Conservation (phyloP, 257 asterid genomes). For the Solanum ahanhuiri region DNA sequence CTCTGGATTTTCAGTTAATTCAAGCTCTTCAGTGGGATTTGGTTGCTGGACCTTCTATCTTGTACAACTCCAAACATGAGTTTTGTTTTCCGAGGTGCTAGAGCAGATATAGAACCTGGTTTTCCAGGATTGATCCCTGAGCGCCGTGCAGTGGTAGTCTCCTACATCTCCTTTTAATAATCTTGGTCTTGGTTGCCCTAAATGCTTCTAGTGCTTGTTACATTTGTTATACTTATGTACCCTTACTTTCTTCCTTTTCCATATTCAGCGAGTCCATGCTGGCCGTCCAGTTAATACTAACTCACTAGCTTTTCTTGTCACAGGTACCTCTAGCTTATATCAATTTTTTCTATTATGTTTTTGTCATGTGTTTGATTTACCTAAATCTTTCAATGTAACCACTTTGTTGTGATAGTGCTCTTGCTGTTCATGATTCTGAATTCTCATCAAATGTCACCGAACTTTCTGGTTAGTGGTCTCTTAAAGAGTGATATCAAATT, state of each 20-base stretch:
- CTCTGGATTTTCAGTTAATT: not conserved
- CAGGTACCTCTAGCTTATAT: conserved; percentile 44
- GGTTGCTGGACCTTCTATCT: not conserved
- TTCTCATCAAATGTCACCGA: conserved; percentile 98
- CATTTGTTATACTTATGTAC: not conserved
- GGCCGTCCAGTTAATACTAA: conserved; percentile 89
- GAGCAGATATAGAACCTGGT: conserved; percentile 92
- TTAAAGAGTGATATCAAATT: not conserved
- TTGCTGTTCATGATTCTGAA: conserved; percentile 94
- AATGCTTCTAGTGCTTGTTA: not conserved
- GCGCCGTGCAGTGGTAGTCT: conserved; percentile 71
- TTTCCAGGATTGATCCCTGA: conserved; percentile 84
- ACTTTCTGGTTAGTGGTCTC: conserved; percentile 76
- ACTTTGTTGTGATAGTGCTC: conserved; percentile 55
- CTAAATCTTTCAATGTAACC: conserved; percentile 4
- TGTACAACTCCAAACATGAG: conserved; percentile 45
- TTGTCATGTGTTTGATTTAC: not conserved
- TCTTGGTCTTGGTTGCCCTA: not conserved
- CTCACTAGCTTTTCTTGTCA: conserved; percentile 88
- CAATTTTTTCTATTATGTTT: not conserved
- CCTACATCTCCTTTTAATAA: conserved; percentile 1
- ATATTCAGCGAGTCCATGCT: conserved; percentile 69
- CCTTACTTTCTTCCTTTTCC: not conserved
- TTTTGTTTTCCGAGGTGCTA: conserved; percentile 90
- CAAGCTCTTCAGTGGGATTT: not conserved